Evolutionary conservation across 1,284 basidiomycete species (phyloP).

Genomic region (Wolfiporia cocos): DNA sequence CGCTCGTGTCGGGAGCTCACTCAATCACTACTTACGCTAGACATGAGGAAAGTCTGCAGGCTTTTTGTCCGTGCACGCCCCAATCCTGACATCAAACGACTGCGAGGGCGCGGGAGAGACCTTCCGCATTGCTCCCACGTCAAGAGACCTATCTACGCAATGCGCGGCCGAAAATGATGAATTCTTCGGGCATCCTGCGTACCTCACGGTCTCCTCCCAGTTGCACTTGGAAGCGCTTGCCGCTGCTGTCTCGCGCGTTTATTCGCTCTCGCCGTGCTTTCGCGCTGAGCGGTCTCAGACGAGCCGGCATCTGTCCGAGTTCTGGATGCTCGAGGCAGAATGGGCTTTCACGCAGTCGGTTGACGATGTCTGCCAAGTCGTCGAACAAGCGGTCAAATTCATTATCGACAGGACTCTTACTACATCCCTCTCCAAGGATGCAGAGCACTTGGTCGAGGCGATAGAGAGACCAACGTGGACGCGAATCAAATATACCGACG

Average conservation of each 20-base stretch:
- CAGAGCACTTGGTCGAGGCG: slow-evolving; percentile 19
- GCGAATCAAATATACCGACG: slow-evolving; percentile 80
- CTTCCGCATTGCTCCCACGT: slow-evolving; percentile 58
- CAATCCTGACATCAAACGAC: slow-evolving; percentile 87
- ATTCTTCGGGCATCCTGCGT: slow-evolving; percentile 73
- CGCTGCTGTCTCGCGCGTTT: slow-evolving; percentile 75
- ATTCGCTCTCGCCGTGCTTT: slow-evolving; percentile 89
- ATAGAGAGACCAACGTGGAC: slow-evolving; percentile 45
- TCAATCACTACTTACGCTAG: slow-evolving; percentile 42
- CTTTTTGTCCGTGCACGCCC: slow-evolving; percentile 79
- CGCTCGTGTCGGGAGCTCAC: neutral
- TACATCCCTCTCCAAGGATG: slow-evolving; percentile 7
- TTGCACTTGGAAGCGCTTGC: slow-evolving; percentile 91
- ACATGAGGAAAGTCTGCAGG: too few relatives aligned
- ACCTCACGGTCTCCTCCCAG: slow-evolving; percentile 92
- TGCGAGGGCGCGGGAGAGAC: slow-evolving; percentile 98
- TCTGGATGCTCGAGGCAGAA: slow-evolving; percentile 99
- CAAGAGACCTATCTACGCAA: slow-evolving; percentile 17
- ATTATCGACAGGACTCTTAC: slow-evolving; percentile 28
- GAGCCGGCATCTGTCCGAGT: slow-evolving; percentile 91
- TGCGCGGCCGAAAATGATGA: slow-evolving; percentile 27
- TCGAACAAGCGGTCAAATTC: slow-evolving; percentile 60
- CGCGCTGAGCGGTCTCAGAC: slow-evolving; percentile 89
- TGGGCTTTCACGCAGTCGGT: slow-evolving; percentile 57
- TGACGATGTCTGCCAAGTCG: slow-evolving; percentile 60